Evolutionary conservation across 129 eudicot genomes (phyloP).

Genomic region (Arctium lappa): DNA sequence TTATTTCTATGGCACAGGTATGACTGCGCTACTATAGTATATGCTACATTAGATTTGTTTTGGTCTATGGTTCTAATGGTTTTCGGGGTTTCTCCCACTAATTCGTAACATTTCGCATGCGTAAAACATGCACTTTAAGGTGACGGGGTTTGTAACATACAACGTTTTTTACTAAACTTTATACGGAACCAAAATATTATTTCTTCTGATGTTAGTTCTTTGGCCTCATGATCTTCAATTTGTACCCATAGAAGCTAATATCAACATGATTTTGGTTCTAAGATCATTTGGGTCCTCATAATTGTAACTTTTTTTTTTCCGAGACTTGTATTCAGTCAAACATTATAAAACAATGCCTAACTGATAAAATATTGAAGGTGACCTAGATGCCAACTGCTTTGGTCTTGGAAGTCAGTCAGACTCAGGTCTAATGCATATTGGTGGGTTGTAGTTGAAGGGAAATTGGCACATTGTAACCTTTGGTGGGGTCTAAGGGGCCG

Average conservation of each 20-base stretch:
- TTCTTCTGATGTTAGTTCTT: background rate
- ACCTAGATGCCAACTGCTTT: too few relatives aligned
- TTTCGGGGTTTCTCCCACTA: background rate
- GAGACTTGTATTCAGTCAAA: too few relatives aligned
- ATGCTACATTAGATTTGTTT: background rate
- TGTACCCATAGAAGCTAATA: background rate
- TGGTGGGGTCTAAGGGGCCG: too few relatives aligned
- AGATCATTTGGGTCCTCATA: too few relatives aligned
- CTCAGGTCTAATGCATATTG: too few relatives aligned
- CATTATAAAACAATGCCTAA: too few relatives aligned
- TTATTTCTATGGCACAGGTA: background rate
- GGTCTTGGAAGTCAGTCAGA: too few relatives aligned
- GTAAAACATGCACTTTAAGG: constrained; percentile 8
- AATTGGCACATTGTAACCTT: too few relatives aligned
- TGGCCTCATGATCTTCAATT: background rate
- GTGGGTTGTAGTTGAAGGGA: too few relatives aligned
- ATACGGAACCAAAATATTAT: background rate
- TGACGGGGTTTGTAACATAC: constrained; percentile 15
- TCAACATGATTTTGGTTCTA: background rate
- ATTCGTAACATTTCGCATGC: constrained; percentile 5
- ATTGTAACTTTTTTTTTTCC: too few relatives aligned
- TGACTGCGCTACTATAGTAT: background rate
- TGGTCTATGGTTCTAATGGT: background rate
- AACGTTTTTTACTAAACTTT: constrained; percentile 10
- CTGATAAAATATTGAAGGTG: too few relatives aligned